Percentiles rank a stretch among this genome's conserved stretches.
Evolutionary conservation across 495 filamentous ascomycete genomes (phyloP).

Genomic region (Rusavskia elegans): DNA sequence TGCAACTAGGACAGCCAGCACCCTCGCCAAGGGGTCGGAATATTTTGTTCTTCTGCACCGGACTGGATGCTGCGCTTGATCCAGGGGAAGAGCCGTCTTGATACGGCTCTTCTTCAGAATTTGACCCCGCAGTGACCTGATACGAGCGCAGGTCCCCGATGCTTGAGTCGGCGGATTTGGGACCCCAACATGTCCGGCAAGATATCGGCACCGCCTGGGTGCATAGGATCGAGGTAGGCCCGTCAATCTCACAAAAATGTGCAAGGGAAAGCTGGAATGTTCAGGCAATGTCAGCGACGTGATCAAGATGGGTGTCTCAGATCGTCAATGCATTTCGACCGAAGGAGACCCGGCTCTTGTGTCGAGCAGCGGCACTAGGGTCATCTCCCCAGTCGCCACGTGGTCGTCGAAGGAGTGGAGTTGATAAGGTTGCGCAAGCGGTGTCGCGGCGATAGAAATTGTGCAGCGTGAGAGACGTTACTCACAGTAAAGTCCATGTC

Average conservation of each 20-base stretch:
- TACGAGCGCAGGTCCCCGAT: conserved; percentile 5
- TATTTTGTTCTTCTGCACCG: not conserved
- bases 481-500: not conserved
- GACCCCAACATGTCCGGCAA: conserved; percentile 56
- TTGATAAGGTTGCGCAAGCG: no score
- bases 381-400: not conserved
- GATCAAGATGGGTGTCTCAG: not conserved
- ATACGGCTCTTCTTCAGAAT: not conserved
- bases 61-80: not conserved
- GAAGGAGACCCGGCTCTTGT: no score
- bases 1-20: conserved; percentile 43
- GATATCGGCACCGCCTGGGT: conserved; percentile 72
- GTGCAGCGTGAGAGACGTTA: not conserved
- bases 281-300: not conserved
- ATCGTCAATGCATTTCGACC: not conserved
- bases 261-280: conserved; percentile 65
- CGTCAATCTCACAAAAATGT: conserved; percentile 93
- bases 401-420: not conserved
- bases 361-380: not conserved
- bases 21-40: conserved; percentile 14
- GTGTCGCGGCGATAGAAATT: not conserved
- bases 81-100: conserved; percentile 1
- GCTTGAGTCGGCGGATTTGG: conserved; percentile 5
- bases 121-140: not conserved
- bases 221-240: conserved; percentile 87